Evolutionary conservation across 495 filamentous ascomycete genomes (phyloP).

Genomic region (Neurospora sp.): DNA sequence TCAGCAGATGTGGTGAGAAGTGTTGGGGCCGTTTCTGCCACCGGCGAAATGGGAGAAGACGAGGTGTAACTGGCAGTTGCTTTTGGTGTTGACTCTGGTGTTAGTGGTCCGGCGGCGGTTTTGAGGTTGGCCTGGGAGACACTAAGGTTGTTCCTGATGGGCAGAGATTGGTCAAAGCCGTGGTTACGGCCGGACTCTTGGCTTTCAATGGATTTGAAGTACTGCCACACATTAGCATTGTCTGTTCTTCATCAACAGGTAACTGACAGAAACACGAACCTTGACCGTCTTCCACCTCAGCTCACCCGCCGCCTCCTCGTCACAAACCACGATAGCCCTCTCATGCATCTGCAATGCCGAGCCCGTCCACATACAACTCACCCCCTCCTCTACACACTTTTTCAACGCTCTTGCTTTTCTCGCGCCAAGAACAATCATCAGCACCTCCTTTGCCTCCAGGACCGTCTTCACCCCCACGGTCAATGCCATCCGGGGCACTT

Average conservation of each 20-base stretch:
- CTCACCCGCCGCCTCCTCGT: conserved; percentile 77
- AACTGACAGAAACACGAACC: conserved; percentile 11
- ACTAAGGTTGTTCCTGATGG: conserved; percentile 35
- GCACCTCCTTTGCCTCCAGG: conserved; percentile 70
- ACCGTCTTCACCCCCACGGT: conserved; percentile 85
- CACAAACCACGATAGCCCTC: conserved; percentile 70
- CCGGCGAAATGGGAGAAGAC: neutral
- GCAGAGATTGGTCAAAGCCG: conserved; percentile 51
- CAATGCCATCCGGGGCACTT: conserved; percentile 74
- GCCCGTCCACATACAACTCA: conserved; percentile 87
- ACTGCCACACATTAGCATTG: conserved; percentile 27
- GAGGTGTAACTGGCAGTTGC: neutral
- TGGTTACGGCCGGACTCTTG: conserved; percentile 38
- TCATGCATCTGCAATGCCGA: conserved; percentile 71
- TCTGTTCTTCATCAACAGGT: neutral
- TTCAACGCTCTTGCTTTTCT: conserved; percentile 76
- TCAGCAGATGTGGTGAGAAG: neutral
- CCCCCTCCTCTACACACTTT: conserved; percentile 68
- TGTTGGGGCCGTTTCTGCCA: neutral
- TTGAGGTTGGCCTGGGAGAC: conserved; percentile 9
- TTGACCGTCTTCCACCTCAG: conserved; percentile 81
- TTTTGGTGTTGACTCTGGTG: neutral
- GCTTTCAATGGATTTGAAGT: conserved; percentile 58
- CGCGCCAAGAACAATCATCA: conserved; percentile 70
- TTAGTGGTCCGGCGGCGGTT: neutral